Evolutionary conservation across 2,329 filamentous ascomycete genomes (phyloP), one percentile per base, ranked within the genome.

Genomic region (Cryphonectria nitschkei): DNA sequence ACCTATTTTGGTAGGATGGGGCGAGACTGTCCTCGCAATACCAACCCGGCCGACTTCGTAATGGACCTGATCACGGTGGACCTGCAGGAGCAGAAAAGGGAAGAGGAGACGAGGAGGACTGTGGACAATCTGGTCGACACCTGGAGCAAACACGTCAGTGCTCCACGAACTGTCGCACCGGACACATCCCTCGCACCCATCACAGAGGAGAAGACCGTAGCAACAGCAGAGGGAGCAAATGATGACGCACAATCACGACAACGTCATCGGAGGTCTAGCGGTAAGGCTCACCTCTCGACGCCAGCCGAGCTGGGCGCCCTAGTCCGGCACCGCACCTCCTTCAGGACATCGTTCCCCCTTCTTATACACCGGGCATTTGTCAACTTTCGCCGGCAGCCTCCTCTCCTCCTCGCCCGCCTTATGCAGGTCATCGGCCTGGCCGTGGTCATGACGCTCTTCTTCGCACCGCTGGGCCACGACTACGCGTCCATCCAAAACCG

Each of bases 21-120:
- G 0, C 87, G 89, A 73, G 82, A 88, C 16, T 94, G 92, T 75
- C 90, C 91, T 0, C 82, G 84, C 19, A 88, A 91, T 70, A 92
- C 90, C 0, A 95, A 94, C 73, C 92, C 92, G 0, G 92, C 92
- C 0, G 92, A 95, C 77, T 94, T 93, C 77, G 91, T 90, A 0
- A 84, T 94, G 9, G 92, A 95, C 75, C 84, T 94, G 65, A 92
- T 95, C 67, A 94, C 92, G 0, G 87, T 94, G 34, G 91, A 94
- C 75, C 82, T 94, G 0, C 92, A 93, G 72, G 86, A 91, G 56
- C 88, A 87, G 43, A 81, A 84, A 1, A 83, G 86, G 29, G 92
- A 94, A 77, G 84, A 83, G 0, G 84, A 88, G 60, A 93, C 88
- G 67, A 85, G 91, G 14, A 84, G 85, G 43, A 88, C 88, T 67